Conservation (phyloP, 2,329 filamentous ascomycete species). For the Arthrobotrys sinensis region DNA sequence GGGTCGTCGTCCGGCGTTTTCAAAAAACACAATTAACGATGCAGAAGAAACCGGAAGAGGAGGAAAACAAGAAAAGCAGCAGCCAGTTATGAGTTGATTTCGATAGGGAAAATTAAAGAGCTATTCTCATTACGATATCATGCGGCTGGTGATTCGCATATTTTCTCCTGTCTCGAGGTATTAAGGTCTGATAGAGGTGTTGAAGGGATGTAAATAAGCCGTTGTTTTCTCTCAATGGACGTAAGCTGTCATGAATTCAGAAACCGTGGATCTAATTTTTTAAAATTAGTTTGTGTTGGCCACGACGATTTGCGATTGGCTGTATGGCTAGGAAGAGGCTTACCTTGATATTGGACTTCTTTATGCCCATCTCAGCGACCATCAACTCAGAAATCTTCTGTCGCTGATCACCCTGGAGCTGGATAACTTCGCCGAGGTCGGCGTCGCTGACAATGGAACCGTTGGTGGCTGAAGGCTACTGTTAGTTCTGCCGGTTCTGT, state of each 20-base stretch:
- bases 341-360: constrained; percentile 40
- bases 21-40: constrained; percentile 41
- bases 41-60: constrained; percentile 18
- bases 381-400: constrained; percentile 95
- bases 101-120: constrained; percentile 3
- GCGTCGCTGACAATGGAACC: constrained; percentile 96
- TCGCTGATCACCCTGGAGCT: constrained; percentile 99
- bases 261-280: constrained; percentile 49
- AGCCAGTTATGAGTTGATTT: constrained; percentile 15
- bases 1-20: constrained; percentile 27
- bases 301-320: not conserved
- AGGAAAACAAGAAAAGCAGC: constrained; percentile 20
- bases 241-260: constrained; percentile 42
- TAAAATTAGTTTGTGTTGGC: constrained; percentile 17
- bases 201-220: constrained; percentile 53
- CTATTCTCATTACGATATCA: constrained; percentile 19
- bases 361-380: constrained; percentile 19
- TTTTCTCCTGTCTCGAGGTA: constrained; percentile 19
- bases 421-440: constrained; percentile 99
- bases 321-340: not conserved
- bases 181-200: constrained; percentile 39
- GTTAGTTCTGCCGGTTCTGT: constrained; percentile 62
- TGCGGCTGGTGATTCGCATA: constrained; percentile 33
- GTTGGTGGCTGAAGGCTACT: constrained; percentile 84
- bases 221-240: constrained; percentile 44